Conservation (phyloP, 1,284 basidiomycete genomes). For the Tremellales sp. region DNA sequence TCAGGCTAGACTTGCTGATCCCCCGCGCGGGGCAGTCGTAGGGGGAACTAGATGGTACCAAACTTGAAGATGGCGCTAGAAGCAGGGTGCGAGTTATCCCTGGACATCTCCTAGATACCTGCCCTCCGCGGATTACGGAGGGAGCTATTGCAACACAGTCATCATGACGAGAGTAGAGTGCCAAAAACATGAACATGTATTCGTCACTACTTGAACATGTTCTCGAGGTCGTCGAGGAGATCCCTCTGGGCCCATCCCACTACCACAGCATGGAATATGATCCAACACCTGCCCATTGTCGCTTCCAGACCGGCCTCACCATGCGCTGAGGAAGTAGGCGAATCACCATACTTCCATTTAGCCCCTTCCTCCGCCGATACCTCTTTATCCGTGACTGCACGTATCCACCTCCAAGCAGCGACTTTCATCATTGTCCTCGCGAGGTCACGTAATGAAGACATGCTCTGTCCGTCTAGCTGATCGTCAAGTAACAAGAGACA, state of each 20-base stretch:
- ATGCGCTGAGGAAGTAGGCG: too few relatives aligned
- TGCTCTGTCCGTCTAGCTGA: slow-evolving; percentile 69
- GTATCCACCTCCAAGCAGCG: slow-evolving; percentile 47
- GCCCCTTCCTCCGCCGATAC: slow-evolving; percentile 3
- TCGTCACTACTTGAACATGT: slow-evolving; percentile 18
- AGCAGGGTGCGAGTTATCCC: too few relatives aligned
- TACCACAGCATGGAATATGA: slow-evolving; percentile 67
- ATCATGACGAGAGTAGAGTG: too few relatives aligned
- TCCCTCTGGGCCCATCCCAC: slow-evolving; percentile 82
- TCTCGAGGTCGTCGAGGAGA: slow-evolving; percentile 72
- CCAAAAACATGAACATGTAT: too few relatives aligned
- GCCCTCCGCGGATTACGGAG: too few relatives aligned
- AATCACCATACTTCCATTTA: slow-evolving; percentile 4
- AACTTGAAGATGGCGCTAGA: too few relatives aligned
- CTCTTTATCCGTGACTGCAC: slow-evolving; percentile 20
- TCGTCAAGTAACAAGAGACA: slow-evolving; percentile 70
- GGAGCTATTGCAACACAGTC: too few relatives aligned
- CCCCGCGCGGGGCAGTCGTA: too few relatives aligned
- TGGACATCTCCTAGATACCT: too few relatives aligned
- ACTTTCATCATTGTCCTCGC: slow-evolving; percentile 67
- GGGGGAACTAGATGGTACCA: too few relatives aligned
- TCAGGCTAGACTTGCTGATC: too few relatives aligned
- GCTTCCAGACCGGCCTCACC: slow-evolving; percentile 27
- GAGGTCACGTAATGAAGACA: slow-evolving; percentile 69
- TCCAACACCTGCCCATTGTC: slow-evolving; percentile 62